Evolutionary conservation across 2,329 filamentous ascomycete genomes (phyloP).

Genomic region (Orbilia javanica): DNA sequence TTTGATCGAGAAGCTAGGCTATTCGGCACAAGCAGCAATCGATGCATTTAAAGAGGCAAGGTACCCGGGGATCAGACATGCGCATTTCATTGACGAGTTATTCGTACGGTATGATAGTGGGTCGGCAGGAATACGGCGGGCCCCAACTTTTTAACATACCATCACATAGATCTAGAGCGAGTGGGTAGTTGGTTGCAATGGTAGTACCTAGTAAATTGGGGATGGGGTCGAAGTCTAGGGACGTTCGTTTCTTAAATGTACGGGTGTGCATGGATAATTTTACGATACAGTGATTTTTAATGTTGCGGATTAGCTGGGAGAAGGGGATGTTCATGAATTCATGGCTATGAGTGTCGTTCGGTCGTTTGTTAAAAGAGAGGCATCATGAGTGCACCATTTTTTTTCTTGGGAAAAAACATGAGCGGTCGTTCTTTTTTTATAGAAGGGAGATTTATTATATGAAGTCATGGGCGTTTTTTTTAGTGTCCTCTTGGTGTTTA

Average conservation of each 20-base stretch:
- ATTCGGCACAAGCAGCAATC: conserved; percentile 80
- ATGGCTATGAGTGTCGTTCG: background rate
- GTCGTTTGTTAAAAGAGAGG: background rate
- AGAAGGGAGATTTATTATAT: conserved; percentile 20
- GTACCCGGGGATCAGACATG: conserved; percentile 87
- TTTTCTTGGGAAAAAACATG: background rate
- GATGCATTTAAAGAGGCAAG: conserved; percentile 79
- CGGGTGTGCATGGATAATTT: conserved; percentile 19
- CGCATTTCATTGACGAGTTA: conserved; percentile 86
- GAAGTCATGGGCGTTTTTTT: conserved; percentile 17
- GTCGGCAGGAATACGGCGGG: conserved; percentile 65
- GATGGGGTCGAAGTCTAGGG: background rate
- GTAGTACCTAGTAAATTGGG: background rate
- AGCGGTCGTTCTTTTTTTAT: conserved; percentile 22
- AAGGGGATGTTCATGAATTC: background rate
- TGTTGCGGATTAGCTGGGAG: background rate
- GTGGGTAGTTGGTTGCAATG: background rate
- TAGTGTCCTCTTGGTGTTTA: background rate
- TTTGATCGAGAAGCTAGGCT: conserved; percentile 83
- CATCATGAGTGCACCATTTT: background rate
- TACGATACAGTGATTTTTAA: conserved; percentile 2
- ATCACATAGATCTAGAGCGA: background rate
- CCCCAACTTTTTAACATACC: conserved; percentile 63
- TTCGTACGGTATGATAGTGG: conserved; percentile 79
- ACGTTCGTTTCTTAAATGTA: conserved; percentile 17